Base-by-base conservation (phyloP, 2,329 filamentous ascomycete species). In the Fusarium transvaalense region DNA sequence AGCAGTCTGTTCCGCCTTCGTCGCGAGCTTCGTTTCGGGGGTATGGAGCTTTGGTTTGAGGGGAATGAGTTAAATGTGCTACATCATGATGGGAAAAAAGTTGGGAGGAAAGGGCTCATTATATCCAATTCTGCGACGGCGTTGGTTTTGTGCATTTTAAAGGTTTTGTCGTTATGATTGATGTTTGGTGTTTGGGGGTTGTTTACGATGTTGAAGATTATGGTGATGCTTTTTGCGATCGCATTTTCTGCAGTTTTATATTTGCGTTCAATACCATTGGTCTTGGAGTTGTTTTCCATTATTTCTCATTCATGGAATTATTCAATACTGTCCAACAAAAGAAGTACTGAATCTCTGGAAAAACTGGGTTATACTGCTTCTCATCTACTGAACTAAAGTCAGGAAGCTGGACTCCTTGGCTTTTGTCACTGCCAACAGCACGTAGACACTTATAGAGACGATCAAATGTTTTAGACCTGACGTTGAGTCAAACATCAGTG, bases 1-100 rank as follows among this genome's bases (percentile, higher is more conserved):
- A 70, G 13, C 66, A 70, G 19, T 69, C 66, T 31, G 50, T 59
- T n/a, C 50, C 51, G 14, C 66, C 59, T 15, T 69, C 66, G 10
- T 69, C 66, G 46, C 57, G 66, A 5, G 66, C 66, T 34, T 69
- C 66, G 21, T 48, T 50, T 15, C 52, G 66, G 4, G 64, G 63
- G 5, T 69, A 69, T 19, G 66, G 66, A n/a, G 53, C 66, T 29
- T 50, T 69, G 37, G 53, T 64, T 21, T 69, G 50, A 29, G 23
- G 31, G 4, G 41, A 46, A 10, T 55, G 34, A 35, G 25, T 21
- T 25, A 25, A 46, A 46, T 48, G 14, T 29, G 27, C 12, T 46
- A 43, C 47, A 51, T 17, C 10, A 10, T 3, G 23, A n/a, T 21
- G 9, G 41, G 3, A 29, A 29, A 61, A 69, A 62, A 64, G 39